Evolutionary conservation across 2,329 filamentous ascomycete species (phyloP).

Genomic region (Lasiodiplodia hormozganensis): DNA sequence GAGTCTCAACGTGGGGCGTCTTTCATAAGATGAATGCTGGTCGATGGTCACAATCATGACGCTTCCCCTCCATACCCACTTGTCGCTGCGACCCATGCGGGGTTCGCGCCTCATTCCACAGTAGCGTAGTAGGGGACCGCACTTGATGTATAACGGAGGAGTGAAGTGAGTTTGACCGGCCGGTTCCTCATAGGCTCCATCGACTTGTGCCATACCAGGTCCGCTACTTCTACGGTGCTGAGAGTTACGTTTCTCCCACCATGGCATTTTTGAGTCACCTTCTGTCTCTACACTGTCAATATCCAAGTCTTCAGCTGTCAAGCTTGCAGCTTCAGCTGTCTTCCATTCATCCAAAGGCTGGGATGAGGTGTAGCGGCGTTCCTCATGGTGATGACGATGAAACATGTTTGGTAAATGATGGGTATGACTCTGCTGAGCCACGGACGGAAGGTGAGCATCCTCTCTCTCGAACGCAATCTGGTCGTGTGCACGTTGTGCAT

Average conservation of each 20-base stretch:
- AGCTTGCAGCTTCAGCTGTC: slow-evolving; percentile 46
- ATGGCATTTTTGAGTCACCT: slow-evolving; percentile 55
- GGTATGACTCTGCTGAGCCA: slow-evolving; percentile 31
- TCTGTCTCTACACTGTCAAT: slow-evolving; percentile 42
- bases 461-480: slow-evolving; percentile 50
- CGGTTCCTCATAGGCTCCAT: slow-evolving; percentile 71
- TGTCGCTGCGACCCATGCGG: slow-evolving; percentile 55
- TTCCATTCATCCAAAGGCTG: slow-evolving; percentile 65
- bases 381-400: slow-evolving; percentile 51
- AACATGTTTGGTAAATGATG: slow-evolving; percentile 39
- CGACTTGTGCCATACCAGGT: slow-evolving; percentile 51
- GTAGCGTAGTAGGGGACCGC: slow-evolving; percentile 88
- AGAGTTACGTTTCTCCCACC: slow-evolving; percentile 74
- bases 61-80: slow-evolving; percentile 89
- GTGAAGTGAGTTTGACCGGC: slow-evolving; percentile 76
- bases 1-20: slow-evolving; percentile 76
- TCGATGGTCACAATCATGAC: slow-evolving; percentile 96
- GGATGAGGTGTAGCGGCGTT: slow-evolving; percentile 60
- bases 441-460: slow-evolving; percentile 33
- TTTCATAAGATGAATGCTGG: slow-evolving; percentile 80
- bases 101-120: slow-evolving; percentile 76
- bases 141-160: slow-evolving; percentile 83
- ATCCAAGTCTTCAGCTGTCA: slow-evolving; percentile 53
- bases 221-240: slow-evolving; percentile 47
- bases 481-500: slow-evolving; percentile 45